Evolutionary conservation across 306 rosid species (phyloP), one percentile per base, ranked within the genome.

Genomic region (Dalbergia cochinchinensis): DNA sequence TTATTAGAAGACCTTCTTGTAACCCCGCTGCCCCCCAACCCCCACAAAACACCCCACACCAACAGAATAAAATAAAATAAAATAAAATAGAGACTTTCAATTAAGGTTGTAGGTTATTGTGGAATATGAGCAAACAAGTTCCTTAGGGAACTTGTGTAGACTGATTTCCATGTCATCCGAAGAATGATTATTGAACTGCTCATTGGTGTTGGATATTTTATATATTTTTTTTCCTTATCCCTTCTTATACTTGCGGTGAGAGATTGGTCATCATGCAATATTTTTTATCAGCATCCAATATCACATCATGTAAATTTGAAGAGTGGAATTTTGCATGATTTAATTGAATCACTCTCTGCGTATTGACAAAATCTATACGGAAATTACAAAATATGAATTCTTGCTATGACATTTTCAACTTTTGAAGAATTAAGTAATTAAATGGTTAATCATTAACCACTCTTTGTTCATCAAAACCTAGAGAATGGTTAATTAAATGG

Each of bases 121-220:
- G 63, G 22, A 53, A 53, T 39, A 67, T 15, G 33, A 50, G 4
- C n/a, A 51, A 11, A 57, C 60, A 78, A 57, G 33, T 53, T 53
- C 48, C n/a, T 13, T 13, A 26, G 31, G 1, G 31, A 26, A 26
- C 31, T 26, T 31, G 57, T 20, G 55, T 48, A n/a, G 47, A 44
- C 15, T 72, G 15, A 16, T 65, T 71, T 71, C 42, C 4, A 7
- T 61, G 35, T 73, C 73, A 64, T 12, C 22, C 48, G 20, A 41
- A 19, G 14, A 11, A 33, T 69, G 22, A 39, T 26, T 51, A 7
- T 66, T 64, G 13, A 13, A 48, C 41, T 10, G 10, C 31, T 51
- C 15, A 10, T 14, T 15, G 44, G 16, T 53, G 55, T 35, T 63
- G 3, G 11, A 8, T 54, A 45, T 39, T 77, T 39, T 39, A 26